Percentiles rank a stretch among this genome's conserved stretches.
Evolutionary conservation across 805 yeast species (phyloP).

Genomic region (Candida namnaoensis): DNA sequence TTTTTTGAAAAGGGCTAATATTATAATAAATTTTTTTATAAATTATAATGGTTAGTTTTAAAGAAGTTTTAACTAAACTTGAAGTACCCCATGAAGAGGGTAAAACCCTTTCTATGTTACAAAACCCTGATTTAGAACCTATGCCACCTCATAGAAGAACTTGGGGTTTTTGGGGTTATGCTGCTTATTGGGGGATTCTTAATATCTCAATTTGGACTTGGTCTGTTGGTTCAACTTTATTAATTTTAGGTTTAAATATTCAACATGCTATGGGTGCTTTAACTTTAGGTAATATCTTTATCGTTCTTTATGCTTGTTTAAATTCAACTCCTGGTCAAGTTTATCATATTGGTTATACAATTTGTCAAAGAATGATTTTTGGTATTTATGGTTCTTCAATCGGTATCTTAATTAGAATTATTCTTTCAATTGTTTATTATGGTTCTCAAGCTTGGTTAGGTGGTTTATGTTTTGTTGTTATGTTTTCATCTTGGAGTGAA

Average conservation of each 20-base stretch:
- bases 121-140: conserved; percentile 30
- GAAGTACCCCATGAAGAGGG: conserved; percentile 16
- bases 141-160: conserved; percentile 26
- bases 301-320: conserved; percentile 23
- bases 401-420: conserved; percentile 29
- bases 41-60: no score
- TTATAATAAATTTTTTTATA: no score
- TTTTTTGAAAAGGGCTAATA: no score
- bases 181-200: conserved; percentile 27
- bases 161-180: conserved; percentile 27
- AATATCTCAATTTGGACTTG: conserved; percentile 27
- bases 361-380: conserved; percentile 26
- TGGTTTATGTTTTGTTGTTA: conserved; percentile 28
- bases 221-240: conserved; percentile 28
- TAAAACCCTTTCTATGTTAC: conserved; percentile 12
- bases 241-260: conserved; percentile 28
- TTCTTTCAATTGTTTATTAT: conserved; percentile 31
- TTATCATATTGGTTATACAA: conserved; percentile 30
- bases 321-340: conserved; percentile 31
- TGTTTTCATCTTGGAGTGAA: conserved; percentile 26
- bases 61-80: no score
- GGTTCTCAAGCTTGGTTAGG: conserved; percentile 37
- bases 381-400: conserved; percentile 32
- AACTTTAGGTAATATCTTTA: conserved; percentile 28
- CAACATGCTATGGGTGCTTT: conserved; percentile 32